Conservation (phyloP, 2,329 filamentous ascomycete genomes). For the Sphaceloma murrayae region DNA sequence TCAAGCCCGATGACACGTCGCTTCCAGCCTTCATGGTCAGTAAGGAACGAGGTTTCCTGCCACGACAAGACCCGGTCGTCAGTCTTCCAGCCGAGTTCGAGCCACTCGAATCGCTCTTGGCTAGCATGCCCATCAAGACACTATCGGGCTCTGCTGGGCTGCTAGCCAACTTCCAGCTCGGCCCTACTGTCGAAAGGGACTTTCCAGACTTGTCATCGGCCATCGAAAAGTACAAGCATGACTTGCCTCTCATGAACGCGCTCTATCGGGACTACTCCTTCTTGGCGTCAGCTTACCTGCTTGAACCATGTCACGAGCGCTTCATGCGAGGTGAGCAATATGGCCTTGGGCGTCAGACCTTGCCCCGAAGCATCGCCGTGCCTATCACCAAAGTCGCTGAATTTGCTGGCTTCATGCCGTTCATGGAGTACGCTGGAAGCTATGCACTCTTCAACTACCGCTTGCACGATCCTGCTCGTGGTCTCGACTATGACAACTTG, state of each 20-base stretch:
- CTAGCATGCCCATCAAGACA: conserved; percentile 70
- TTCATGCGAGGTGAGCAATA: conserved; percentile 48
- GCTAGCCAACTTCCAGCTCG: conserved; percentile 63
- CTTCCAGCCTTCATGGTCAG: conserved; percentile 72
- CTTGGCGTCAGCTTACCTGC: conserved; percentile 75
- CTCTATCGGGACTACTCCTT: conserved; percentile 89
- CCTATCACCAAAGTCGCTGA: conserved; percentile 77
- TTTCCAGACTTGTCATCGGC: conserved; percentile 67
- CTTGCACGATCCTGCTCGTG: conserved; percentile 46
- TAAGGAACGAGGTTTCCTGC: conserved; percentile 63
- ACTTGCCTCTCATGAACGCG: conserved; percentile 73
- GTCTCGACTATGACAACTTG: conserved; percentile 52
- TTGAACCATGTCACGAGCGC: conserved; percentile 68
- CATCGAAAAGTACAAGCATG: conserved; percentile 60
- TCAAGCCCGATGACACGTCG: conserved; percentile 51
- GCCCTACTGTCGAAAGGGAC: conserved; percentile 57
- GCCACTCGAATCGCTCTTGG: conserved; percentile 59
- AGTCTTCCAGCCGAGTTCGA: conserved; percentile 65
- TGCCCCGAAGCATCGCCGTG: conserved; percentile 66
- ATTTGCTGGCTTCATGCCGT: conserved; percentile 56
- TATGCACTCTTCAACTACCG: conserved; percentile 56
- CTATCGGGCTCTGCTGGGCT: conserved; percentile 65
- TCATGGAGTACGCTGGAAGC: conserved; percentile 71
- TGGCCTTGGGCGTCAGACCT: conserved; percentile 61
- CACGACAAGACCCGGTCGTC: conserved; percentile 43